Evolutionary conservation across 495 filamentous ascomycete species (phyloP).

Genomic region (Podospora tetraspora): DNA sequence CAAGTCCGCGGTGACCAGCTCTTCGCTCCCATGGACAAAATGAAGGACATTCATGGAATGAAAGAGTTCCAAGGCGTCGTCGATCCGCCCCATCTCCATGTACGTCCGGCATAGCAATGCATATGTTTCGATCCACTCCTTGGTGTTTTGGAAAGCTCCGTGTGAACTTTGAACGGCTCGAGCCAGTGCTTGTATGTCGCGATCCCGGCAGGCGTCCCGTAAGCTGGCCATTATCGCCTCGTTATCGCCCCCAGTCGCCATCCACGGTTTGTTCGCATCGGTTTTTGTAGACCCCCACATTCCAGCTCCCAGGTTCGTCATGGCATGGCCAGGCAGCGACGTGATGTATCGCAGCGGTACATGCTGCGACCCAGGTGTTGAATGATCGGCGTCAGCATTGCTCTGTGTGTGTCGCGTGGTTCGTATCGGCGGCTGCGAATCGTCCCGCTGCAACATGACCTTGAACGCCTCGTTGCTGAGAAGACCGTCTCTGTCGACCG

Average conservation of each 20-base stretch:
- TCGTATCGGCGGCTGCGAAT: neutral
- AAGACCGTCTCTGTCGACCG: neutral
- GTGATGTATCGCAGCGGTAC: neutral
- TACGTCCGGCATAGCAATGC: constrained; percentile 36
- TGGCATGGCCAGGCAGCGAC: neutral
- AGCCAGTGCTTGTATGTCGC: neutral
- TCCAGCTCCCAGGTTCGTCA: neutral
- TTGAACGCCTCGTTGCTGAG: neutral
- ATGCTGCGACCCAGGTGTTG: neutral
- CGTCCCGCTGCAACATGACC: neutral
- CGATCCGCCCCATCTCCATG: constrained; percentile 22
- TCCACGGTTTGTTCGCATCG: neutral
- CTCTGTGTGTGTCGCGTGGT: neutral
- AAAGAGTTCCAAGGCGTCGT: constrained; percentile 32
- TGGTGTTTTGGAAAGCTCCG: constrained; percentile 13
- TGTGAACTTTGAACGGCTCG: constrained; percentile 24
- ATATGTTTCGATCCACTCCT: constrained; percentile 31
- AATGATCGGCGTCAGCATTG: neutral
- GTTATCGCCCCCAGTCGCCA: neutral
- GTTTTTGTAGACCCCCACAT: neutral
- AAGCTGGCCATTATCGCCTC: neutral
- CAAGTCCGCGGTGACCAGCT: neutral
- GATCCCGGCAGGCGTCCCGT: neutral
- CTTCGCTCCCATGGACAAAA: constrained; percentile 17
- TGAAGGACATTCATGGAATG: constrained; percentile 17